phyloP scores from a whole-genome alignment of 73 alveolate species.

The Tetrahymena thermophila region DNA sequence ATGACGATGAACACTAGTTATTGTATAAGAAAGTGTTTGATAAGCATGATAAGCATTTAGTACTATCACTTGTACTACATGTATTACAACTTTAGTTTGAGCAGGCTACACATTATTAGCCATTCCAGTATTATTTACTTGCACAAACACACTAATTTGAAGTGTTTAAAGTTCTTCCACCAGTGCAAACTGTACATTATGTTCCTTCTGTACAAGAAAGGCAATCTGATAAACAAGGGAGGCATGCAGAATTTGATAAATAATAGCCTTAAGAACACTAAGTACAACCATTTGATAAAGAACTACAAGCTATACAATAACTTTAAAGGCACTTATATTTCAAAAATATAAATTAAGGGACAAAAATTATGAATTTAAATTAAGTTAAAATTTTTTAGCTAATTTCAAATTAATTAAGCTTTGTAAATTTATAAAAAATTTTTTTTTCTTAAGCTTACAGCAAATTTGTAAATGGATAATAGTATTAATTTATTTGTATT shows the following conservation, averaged over 20 bases:
- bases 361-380: not conserved
- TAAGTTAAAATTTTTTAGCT: too few species aligned
- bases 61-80: not conserved
- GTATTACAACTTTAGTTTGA: not conserved
- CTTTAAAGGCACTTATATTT: not conserved
- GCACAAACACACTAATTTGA: not conserved
- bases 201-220: not conserved
- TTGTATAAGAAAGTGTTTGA: not conserved
- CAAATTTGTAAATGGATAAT: too few species aligned
- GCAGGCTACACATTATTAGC: not conserved
- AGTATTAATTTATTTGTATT: too few species aligned
- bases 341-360: not conserved
- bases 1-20: not conserved
- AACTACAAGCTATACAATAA: not conserved
- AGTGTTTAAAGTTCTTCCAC: not conserved
- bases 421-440: too few species aligned
- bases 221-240: not conserved
- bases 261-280: not conserved
- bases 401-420: too few species aligned
- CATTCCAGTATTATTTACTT: not conserved
- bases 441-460: too few species aligned
- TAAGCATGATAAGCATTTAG: not conserved
- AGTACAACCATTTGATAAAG: not conserved
- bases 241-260: not conserved
- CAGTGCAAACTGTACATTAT: not conserved